Evolutionary conservation across 1,284 basidiomycete genomes (phyloP), one percentile per base, ranked within the genome.

Genomic region (Neonothopanus nambi): DNA sequence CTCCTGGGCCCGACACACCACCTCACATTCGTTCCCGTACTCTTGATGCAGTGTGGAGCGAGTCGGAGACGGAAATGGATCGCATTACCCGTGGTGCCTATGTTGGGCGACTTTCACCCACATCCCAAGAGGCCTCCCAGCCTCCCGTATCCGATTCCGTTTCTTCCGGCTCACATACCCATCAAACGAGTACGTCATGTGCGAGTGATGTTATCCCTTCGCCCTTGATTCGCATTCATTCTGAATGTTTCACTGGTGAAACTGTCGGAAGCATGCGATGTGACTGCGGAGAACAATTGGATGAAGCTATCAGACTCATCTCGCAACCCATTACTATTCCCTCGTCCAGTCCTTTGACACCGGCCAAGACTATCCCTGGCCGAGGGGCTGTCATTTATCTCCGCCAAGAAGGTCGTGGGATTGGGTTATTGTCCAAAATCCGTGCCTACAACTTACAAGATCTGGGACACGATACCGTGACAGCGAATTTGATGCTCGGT

Each of bases 381-480:
- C 86, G 93, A 11, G 97, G 97, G n/a, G 95, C 91, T 3, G 89
- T 99, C 54, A 84, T 99, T 55, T 99, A 99, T 71, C 84, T 99
- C 59, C 88, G 97, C 13, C 97, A 99, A 71, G 97, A 99, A 70
- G 97, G 97, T n/a, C 87, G 97, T 17, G 97, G 97, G 2, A 99
- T 99, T 60, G 97, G 97, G 0, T 76, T 99, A 4, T 74, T 98
- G 35, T 95, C 95, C 57, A 99, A 99, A 70, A 91, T 99, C 55
- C 85, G 93, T 47, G 97, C 97, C 11, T 99, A 99, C 77, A 99
- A 99, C 67, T 78, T 99, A 26, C 97, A 99, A 69, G 97, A 99
- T 68, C 78, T 99, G 52, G 97, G 97, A 0, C 93, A 98, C 67
- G 97, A 99, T 73, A 99, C 97, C 3, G 97, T 99, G 61, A 89